Base-by-base conservation (phyloP, 2,329 filamentous ascomycete genomes). In the Monilinia aucupariae region DNA sequence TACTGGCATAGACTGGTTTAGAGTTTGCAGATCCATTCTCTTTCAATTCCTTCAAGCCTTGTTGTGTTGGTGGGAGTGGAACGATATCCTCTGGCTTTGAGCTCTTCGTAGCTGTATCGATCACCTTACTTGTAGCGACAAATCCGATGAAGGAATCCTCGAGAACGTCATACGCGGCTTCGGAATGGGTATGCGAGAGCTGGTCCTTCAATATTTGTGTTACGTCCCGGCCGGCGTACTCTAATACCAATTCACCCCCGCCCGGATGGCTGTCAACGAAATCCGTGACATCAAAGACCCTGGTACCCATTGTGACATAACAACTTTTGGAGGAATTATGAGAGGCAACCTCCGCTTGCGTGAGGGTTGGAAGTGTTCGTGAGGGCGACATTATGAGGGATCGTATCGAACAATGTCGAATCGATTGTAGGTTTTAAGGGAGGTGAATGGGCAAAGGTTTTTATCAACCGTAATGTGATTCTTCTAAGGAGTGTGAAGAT, bases 101-200 rank as follows among this genome's bases (percentile, higher is more conserved):
- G 65, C 71, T 74, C 64, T 77, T 76, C 68, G 75, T 75, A 47
- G 74, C 72, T 34, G 71, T 66, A 61, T 75, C 71, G 39, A 71
- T 69, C 27, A 72, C 67, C 66, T 76, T 75, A 47, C 86, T 81
- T 2, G 82, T 82, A 6, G 82, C 81, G 41, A 97, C 79, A 72
- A 96, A 96, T 20, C 91, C 94, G 65, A 97, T 81, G 20, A 93
- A 82, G 52, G 85, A 88, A 48, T 97, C 94, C 52, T 96, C 90
- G 32, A 99, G 81, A 17, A 97, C 89, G 71, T 97, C 93, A 76
- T 97, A 99, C n/a, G 94, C 94, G 2, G 92, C 83, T 66, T 97
- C 92, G 54, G 89, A 91, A 75, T 99, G 94, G 50, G 81, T 78
- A 74, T 99, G 94, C 41, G 92, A 97, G 50, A 84, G 78, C 65